Evolutionary conservation across 1,139 yeast species (phyloP).

Genomic region (Diutina siamensis): DNA sequence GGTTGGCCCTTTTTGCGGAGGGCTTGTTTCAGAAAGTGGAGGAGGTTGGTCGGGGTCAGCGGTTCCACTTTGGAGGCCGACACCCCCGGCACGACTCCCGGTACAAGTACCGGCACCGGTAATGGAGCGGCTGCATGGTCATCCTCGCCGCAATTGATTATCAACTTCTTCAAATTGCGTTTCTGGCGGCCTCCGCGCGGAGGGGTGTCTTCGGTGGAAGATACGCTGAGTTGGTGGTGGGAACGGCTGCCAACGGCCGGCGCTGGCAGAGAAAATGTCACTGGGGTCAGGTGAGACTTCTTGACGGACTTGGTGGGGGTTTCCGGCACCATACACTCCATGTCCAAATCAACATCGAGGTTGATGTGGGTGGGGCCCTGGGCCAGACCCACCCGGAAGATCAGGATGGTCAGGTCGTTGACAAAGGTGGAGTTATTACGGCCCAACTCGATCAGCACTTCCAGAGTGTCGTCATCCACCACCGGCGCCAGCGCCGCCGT

Average conservation of each 20-base stretch:
- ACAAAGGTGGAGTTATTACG: not conserved
- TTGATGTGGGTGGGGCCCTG: conserved; percentile 11
- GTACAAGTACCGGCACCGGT: not conserved
- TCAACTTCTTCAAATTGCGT: not conserved
- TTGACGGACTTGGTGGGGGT: conserved; percentile 27
- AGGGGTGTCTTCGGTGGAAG: not conserved
- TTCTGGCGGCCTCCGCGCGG: not conserved
- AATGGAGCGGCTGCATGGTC: no score
- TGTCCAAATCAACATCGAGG: conserved; percentile 11
- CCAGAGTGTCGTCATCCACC: not conserved
- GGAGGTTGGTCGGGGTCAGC: conserved; percentile 19
- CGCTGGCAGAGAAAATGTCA: not conserved
- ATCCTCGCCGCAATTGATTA: not conserved
- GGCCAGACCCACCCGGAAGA: not conserved
- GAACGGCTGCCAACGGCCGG: conserved; percentile 3
- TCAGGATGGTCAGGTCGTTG: not conserved
- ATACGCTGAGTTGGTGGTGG: not conserved
- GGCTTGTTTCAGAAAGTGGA: not conserved
- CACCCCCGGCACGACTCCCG: not conserved
- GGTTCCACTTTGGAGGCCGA: conserved; percentile 13
- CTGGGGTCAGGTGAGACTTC: conserved; percentile 5
- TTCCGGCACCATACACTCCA: conserved; percentile 22
- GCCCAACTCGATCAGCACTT: conserved; percentile 1
- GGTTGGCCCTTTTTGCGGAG: conserved; percentile 5
- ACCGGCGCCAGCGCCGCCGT: conserved; percentile 1